These are phyloP conservation scores for Sonneratia caseolaris DNA, from an alignment of 345 rosid species.

Conservation along the genomic window DNA sequence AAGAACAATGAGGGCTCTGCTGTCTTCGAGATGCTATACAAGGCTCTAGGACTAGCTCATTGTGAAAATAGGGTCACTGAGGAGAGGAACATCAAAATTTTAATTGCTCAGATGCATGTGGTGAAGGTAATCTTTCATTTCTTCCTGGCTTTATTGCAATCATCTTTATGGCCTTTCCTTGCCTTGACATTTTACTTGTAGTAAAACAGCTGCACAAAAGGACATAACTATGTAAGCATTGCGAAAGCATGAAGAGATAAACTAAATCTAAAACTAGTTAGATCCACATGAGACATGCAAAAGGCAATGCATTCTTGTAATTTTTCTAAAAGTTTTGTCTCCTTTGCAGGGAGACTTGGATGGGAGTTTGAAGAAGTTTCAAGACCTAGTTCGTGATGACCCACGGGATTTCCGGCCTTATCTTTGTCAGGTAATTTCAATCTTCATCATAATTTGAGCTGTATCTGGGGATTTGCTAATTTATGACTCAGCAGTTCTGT, in stretches of 20 bases:
- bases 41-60: slow-evolving; percentile 55
- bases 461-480: background rate
- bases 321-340: background rate
- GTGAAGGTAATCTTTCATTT: slow-evolving; percentile 40
- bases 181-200: background rate
- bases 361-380: slow-evolving; percentile 63
- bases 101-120: slow-evolving; percentile 84
- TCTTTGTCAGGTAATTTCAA: slow-evolving; percentile 66
- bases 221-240: background rate
- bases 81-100: slow-evolving; percentile 71
- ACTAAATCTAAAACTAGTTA: background rate
- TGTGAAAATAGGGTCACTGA: slow-evolving; percentile 52
- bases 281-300: background rate
- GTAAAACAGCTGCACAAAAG: background rate
- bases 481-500: background rate
- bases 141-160: background rate
- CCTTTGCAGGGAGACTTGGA: slow-evolving; percentile 61
- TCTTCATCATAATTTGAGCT: background rate
- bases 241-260: background rate
- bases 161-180: background rate
- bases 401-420: slow-evolving; percentile 94
- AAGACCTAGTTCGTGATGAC: slow-evolving; percentile 56
- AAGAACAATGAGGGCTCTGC: slow-evolving; percentile 66
- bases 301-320: background rate
- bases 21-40: slow-evolving; percentile 68